Evolutionary conservation across 305 asterid species (phyloP).

Genomic region (Rubia tinctorum): DNA sequence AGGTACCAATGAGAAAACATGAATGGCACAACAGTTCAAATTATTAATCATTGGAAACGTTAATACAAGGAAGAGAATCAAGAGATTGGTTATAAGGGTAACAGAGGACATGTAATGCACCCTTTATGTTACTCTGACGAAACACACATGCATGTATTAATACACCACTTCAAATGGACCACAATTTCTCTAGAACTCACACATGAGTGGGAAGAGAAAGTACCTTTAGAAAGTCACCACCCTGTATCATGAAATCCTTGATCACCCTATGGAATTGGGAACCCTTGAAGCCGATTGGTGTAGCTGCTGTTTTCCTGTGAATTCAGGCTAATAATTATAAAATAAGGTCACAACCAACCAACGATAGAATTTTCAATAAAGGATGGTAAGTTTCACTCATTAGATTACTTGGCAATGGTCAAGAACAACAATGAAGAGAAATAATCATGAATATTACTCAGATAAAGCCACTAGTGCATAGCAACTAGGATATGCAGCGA

Average conservation of each 20-base stretch:
- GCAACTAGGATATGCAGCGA: background rate
- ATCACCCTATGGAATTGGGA: slow-evolving; percentile 95
- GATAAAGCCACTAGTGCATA: background rate
- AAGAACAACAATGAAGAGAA: background rate
- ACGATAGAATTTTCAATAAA: background rate
- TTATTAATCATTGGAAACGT: background rate
- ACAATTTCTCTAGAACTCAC: background rate
- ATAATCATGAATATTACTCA: background rate
- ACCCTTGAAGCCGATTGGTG: slow-evolving; percentile 87
- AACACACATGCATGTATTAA: background rate
- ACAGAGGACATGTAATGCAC: background rate
- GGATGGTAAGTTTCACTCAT: background rate
- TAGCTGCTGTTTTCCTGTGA: slow-evolving; percentile 86
- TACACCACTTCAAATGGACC: background rate
- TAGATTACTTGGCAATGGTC: background rate
- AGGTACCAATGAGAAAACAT: background rate
- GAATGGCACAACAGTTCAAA: background rate
- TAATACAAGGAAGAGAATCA: background rate
- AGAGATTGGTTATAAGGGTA: background rate
- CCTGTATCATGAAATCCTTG: slow-evolving; percentile 97
- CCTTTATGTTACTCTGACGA: background rate
- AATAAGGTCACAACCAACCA: slow-evolving; percentile 12
- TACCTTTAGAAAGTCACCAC: slow-evolving; percentile 96
- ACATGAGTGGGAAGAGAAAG: slow-evolving; percentile 12
- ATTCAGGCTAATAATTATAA: slow-evolving; percentile 24